Evolutionary conservation across 2,329 filamentous ascomycete species (phyloP), one percentile per base, ranked within the genome.

Genomic region (Neonectria faginata): DNA sequence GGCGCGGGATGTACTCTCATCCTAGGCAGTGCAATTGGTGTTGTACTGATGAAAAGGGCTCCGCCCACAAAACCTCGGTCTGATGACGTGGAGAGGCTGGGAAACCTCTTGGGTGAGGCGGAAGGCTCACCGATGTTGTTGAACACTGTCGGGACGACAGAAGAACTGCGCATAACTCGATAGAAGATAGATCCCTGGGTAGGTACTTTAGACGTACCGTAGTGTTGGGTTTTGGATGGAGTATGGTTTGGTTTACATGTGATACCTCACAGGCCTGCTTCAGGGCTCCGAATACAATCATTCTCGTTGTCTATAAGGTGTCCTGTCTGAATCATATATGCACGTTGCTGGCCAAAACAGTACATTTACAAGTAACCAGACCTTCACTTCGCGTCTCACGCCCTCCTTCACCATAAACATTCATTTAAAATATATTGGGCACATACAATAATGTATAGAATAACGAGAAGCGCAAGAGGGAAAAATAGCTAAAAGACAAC

Each of bases 11-110:
- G 85, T 59, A 81, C 79, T 5, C 72, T 88, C 45, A 86, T 88
- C 45, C 75, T 88, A 8, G 84, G 85, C 1, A 84, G 84, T 57
- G 85, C 85, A 2, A 72, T 88, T 9, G 85, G 83, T 70, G 84
- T 83, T 1, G 80, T 84, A 3, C 67, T 86, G 39, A 74, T 80
- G 59, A 86, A 83, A 72, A 79, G 79, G 64, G 65, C 75, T 29
- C 67, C 73, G 60, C 78, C 69, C 22, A 66, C 73, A 11, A 72
- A 72, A 55, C 57, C 60, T 2, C 64, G 60, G 25, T 70, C 58
- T 8, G 73, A 71, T 16, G 80, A 82, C 60, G 65, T 79, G 18
- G 80, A 83, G 65, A 73, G 71, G 39, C 75, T 73, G 25, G 73
- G 64, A 8, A 75, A 73, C 45, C 61, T 76, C 7, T 64, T 66